Evolutionary conservation across 495 filamentous ascomycete species (phyloP).

Genomic region (Hyphodiscus hymeniophilus): DNA sequence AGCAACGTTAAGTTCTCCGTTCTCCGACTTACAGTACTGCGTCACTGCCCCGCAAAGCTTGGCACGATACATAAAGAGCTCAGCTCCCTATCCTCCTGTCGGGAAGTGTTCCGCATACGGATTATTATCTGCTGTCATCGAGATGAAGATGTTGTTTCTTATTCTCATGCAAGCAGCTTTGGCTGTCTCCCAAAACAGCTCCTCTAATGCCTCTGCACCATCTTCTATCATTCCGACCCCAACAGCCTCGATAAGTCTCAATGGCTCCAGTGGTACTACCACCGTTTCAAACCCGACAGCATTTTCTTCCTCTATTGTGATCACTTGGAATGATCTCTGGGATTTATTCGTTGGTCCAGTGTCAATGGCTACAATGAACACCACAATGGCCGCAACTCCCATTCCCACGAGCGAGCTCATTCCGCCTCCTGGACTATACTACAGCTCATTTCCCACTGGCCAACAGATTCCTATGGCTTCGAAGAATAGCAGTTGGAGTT

Average conservation of each 20-base stretch:
- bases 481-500: constrained; percentile 22
- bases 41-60: too few species aligned
- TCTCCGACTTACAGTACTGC: too few species aligned
- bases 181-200: constrained; percentile 1
- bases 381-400: constrained; percentile 16
- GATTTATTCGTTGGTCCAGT: constrained; percentile 20
- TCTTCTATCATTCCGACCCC: constrained; percentile 5
- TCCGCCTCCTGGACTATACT: constrained; percentile 15
- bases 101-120: too few species aligned
- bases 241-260: constrained; percentile 2
- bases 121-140: too few species aligned
- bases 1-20: too few species aligned
- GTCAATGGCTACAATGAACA: constrained; percentile 12
- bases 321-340: constrained; percentile 13
- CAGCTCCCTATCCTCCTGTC: too few species aligned
- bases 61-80: too few species aligned
- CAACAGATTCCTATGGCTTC: constrained; percentile 10
- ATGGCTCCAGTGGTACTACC: constrained; percentile 1
- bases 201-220: neutral
- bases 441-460: constrained; percentile 13
- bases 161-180: neutral
- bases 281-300: constrained; percentile 11
- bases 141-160: too few species aligned
- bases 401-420: constrained; percentile 16
- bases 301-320: constrained; percentile 2